Conservation (phyloP, 2,329 filamentous ascomycete genomes). For the Fusarium pseudograminearum region DNA sequence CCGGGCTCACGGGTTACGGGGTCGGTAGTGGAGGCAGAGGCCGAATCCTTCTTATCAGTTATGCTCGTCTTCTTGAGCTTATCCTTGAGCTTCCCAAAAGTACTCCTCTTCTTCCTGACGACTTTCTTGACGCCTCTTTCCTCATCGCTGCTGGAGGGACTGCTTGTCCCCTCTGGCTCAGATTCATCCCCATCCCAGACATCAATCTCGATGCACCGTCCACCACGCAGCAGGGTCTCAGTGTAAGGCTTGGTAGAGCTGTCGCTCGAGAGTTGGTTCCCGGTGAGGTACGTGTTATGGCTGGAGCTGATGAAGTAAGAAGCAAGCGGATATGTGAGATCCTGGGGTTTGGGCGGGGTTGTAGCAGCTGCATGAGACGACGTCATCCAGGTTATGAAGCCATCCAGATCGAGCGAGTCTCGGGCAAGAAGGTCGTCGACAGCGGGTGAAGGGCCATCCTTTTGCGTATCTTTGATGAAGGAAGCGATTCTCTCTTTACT, state of each 20-base stretch:
- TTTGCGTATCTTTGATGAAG: constrained; percentile 63
- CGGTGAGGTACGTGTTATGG: constrained; percentile 93
- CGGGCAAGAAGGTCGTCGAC: constrained; percentile 45
- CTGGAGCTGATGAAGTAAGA: constrained; percentile 96
- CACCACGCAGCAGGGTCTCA: constrained; percentile 83
- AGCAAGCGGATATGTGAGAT: constrained; percentile 81
- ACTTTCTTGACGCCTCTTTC: constrained; percentile 62
- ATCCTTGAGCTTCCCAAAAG: constrained; percentile 73
- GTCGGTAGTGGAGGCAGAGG: constrained; percentile 5
- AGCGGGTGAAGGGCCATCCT: constrained; percentile 51
- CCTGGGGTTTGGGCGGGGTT: constrained; percentile 56
- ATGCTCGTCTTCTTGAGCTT: constrained; percentile 64
- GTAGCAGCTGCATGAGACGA: constrained; percentile 60
- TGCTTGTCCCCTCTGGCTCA: constrained; percentile 62
- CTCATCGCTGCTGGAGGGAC: constrained; percentile 60
- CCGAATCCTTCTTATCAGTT: constrained; percentile 50
- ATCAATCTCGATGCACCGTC: constrained; percentile 92
- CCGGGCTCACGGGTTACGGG: constrained; percentile 8
- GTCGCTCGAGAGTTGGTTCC: constrained; percentile 86
- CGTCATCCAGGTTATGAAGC: constrained; percentile 68
- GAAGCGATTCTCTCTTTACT: constrained; percentile 57
- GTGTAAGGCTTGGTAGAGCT: constrained; percentile 92
- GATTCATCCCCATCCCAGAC: constrained; percentile 92
- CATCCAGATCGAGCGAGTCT: constrained; percentile 59
- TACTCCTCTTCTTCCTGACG: constrained; percentile 66